Percentiles rank a stretch among this genome's conserved stretches.
These are phyloP conservation scores for Diaporthe batatas DNA, from an alignment of 2,329 filamentous ascomycete species.

Conservation along the genomic window DNA sequence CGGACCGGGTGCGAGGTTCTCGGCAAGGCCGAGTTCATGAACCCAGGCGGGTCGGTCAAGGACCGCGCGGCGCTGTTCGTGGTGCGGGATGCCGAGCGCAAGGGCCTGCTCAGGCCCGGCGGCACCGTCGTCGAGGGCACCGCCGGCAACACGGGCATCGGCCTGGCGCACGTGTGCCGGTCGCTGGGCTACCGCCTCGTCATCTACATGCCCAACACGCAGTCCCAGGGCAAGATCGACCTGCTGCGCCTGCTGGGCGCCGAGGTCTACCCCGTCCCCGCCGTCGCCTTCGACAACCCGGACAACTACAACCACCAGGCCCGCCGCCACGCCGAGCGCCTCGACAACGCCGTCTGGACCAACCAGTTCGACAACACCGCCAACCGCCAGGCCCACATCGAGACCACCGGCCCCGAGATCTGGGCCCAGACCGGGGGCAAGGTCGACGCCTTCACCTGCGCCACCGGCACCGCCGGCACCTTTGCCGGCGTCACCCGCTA, in stretches of 20 bases:
- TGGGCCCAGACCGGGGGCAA: constrained; percentile 91
- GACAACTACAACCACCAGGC: constrained; percentile 99
- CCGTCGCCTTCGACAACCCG: constrained; percentile 94
- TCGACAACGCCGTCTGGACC: constrained; percentile 96
- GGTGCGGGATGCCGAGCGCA: constrained; percentile 92
- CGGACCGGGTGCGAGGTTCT: constrained; percentile 94
- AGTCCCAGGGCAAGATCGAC: constrained; percentile 98
- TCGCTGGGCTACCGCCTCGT: constrained; percentile 93
- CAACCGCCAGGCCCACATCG: constrained; percentile 93
- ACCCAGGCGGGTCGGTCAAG: constrained; percentile 96
- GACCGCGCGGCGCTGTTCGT: constrained; percentile 96
- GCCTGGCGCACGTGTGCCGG: constrained; percentile 95
- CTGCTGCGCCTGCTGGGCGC: constrained; percentile 90
- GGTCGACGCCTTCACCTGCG: constrained; percentile 94
- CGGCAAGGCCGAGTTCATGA: constrained; percentile 98
- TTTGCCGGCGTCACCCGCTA: constrained; percentile 90
- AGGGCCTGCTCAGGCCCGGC: constrained; percentile 83
- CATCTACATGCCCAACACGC: constrained; percentile 99
- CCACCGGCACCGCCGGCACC: constrained; percentile 93
- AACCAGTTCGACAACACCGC: constrained; percentile 99
- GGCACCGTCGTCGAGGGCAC: constrained; percentile 98
- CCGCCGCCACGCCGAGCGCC: constrained; percentile 83
- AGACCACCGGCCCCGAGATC: constrained; percentile 97
- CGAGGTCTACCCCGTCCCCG: constrained; percentile 95
- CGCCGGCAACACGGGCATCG: constrained; percentile 97